These are phyloP conservation scores for Ottelia alismoides DNA, from an alignment of 106 monocot genomes.

Conservation along the genomic window DNA sequence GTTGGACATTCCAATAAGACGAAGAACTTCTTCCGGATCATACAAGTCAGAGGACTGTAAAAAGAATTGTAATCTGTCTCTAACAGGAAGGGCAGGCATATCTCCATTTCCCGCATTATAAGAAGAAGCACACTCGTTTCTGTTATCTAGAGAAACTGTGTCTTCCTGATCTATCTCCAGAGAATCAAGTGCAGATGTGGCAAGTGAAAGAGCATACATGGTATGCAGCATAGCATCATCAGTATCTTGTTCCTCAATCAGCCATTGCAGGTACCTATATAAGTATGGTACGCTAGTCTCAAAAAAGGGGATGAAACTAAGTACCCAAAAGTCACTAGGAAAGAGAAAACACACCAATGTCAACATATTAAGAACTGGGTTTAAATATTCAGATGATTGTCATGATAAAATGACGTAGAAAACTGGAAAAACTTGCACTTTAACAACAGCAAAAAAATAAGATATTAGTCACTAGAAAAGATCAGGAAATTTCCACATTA, in stretches of 20 bases:
- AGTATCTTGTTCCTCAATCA: constrained; percentile 90
- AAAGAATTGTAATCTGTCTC: constrained; percentile 81
- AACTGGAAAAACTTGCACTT: too few relatives aligned
- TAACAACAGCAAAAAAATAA: too few relatives aligned
- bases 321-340: too few relatives aligned
- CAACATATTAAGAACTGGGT: too few relatives aligned
- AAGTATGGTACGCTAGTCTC: too few relatives aligned
- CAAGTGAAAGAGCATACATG: constrained; percentile 90
- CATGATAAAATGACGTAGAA: too few relatives aligned
- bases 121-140: constrained; percentile 5
- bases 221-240: constrained; percentile 85
- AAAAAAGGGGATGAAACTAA: too few relatives aligned
- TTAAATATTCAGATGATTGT: too few relatives aligned
- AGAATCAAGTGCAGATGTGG: constrained; percentile 57
- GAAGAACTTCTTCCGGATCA: constrained; percentile 89
- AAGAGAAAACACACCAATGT: too few relatives aligned
- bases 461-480: neutral
- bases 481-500: neutral
- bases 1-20: constrained; percentile 66
- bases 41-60: constrained; percentile 85
- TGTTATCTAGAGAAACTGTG: neutral
- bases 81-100: constrained; percentile 19
- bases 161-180: constrained; percentile 10
- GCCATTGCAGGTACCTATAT: constrained; percentile 91
- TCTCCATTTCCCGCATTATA: constrained; percentile 2